phyloP scores from a whole-genome alignment of 805 yeast genomes.

The Cyberlindnera nakhonratchasimensis region DNA sequence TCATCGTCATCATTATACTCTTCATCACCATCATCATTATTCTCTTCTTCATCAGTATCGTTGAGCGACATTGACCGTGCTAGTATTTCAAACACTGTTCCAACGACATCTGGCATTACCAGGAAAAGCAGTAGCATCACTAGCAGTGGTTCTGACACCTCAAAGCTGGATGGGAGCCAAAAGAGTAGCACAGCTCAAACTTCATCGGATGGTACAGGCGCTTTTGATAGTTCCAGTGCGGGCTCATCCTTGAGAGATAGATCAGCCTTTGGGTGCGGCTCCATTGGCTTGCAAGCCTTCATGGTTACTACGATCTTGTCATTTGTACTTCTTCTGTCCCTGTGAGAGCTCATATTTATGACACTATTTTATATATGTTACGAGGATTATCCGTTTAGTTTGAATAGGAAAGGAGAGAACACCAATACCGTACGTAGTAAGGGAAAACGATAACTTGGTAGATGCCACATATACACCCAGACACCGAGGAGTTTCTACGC shows the following conservation, averaged over 20 bases:
- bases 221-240: slow-evolving; percentile 12
- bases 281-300: slow-evolving; percentile 11
- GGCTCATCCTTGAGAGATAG: slow-evolving; percentile 6
- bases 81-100: not conserved
- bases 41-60: no score
- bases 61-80: no score
- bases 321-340: slow-evolving; percentile 4
- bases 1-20: no score
- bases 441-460: not conserved
- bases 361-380: no score
- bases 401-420: not conserved
- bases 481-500: not conserved
- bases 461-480: slow-evolving; percentile 2
- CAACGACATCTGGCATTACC: not conserved
- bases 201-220: slow-evolving; percentile 5
- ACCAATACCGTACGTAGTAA: not conserved
- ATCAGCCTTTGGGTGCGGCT: slow-evolving; percentile 7
- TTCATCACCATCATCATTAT: no score
- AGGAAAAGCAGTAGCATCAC: not conserved
- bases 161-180: no score
- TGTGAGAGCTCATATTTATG: no score
- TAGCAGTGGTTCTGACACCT: not conserved
- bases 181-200: no score
- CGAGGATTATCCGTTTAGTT: not conserved
- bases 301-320: slow-evolving; percentile 5